Evolutionary conservation across 257 asterid species (phyloP), one percentile per base, ranked within the genome.

Genomic region (Solanum dulcamara): DNA sequence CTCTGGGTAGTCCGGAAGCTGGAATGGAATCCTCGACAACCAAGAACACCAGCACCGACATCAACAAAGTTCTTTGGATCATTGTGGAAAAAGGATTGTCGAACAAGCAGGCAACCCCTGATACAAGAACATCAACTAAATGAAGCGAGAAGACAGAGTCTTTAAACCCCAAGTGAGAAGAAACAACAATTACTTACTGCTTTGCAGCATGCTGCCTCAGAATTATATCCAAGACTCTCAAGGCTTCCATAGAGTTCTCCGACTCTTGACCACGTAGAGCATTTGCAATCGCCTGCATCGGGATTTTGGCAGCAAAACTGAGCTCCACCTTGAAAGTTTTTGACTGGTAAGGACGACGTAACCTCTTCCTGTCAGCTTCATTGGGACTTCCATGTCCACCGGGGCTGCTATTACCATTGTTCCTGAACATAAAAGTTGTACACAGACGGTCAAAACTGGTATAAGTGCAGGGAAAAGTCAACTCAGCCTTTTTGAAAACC

Each of bases 161-260:
- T 46, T 46, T 18, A 30, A 28, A 6, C 68, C 44, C 50, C 60
- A 38, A 68, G 18, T 37, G 7, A 18, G 8, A 33, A 17, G 33
- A 80, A 37, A 26, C 20, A 42, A 18, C 2, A 33, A 38, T n/a
- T 22, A 87, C 99, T 91, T 90, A 96, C 99, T 92, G 96, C 81
- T 92, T 96, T 7, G 99, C 95, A 37, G 99, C 99, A 90, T 96
- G 94, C 91, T 96, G 99, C 93, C 99, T 91, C 85, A 96, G 60
- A 84, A 96, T 94, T 81, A 96, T 96, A 88, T 96, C 99, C 88
- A 96, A 62, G 59, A 96, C 99, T 32, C 99, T 90, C 33, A 95
- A 84, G 8, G 98, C 97, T 88, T 95, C 98, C 67, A 86, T 90
- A 17, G 97, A 95, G 87, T 93, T 93, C 90, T 96, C 99, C 0